Base-by-base conservation (phyloP, 371 early-diverging fungal genomes). In the Lichtheimia ramosa region DNA sequence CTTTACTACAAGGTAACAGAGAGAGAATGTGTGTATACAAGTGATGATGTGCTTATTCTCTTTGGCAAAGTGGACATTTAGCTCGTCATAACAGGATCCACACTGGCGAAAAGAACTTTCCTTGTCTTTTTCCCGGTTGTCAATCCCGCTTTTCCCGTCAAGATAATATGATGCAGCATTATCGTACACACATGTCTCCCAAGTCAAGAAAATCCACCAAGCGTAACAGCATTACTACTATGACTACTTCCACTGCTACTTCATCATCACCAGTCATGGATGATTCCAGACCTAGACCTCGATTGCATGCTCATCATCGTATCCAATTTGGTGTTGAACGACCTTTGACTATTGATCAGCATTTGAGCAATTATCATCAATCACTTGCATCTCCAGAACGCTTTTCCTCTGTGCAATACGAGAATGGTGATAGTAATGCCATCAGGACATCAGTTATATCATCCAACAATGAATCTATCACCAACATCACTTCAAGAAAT, bases 81-180 rank as follows among this genome's bases (percentile, higher is more conserved):
- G 91, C 92, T 53, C 82, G 96, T 41, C 95, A 95, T 71, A 85
- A 90, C 68, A 81, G 93, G 28, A 93, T 93, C 54, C 96, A 94
- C 66, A 94, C 95, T 0, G 94, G 93, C 40, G 95, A 95, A 72
- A 93, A 90, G 73, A 94, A 94, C 51, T 95, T 89, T 68, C 77
- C 84, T 39, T 96, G 96, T 66, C 69, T 89, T 5, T 79, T 85
- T 66, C 83, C 86, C 2, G 86, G 84, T 0, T 96, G 96, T 67
- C 73, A 80, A 43, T 90, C 90, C 59, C 76, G 83, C 43, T 95
- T 96, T 69, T 90, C 92, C 43, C 83, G 96, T 55, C 90, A 90
- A 58, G 93, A 92, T 65, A 91, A 92, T 62, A 93, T 92, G 92
- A 89, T 90, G 88, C 92, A 93, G 62, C 94, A 93, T 59, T 90